Conservation (phyloP, 257 asterid genomes). For the Linderniella brevidens region DNA sequence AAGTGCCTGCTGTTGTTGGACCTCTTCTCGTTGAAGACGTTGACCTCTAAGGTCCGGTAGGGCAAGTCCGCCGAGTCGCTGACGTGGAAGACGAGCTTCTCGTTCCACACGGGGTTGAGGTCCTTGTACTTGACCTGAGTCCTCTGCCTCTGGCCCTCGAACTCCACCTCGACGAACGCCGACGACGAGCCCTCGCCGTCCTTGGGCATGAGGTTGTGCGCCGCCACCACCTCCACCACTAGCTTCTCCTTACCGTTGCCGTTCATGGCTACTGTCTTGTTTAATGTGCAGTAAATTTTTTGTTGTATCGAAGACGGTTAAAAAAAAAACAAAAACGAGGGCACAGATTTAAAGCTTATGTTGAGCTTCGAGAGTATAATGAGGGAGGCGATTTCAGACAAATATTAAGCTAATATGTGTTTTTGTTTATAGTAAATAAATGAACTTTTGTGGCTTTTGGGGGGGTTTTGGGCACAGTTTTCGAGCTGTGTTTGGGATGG, state of each 20-base stretch:
- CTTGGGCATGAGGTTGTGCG: slow-evolving; percentile 87
- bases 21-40: slow-evolving; percentile 62
- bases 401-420: no score
- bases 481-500: slow-evolving; percentile 2
- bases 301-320: background rate
- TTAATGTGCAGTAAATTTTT: no score
- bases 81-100: slow-evolving; percentile 57
- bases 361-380: no score
- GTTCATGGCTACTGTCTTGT: slow-evolving; percentile 19
- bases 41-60: slow-evolving; percentile 60
- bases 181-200: slow-evolving; percentile 94
- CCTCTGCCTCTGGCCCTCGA: slow-evolving; percentile 41
- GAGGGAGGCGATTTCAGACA: no score
- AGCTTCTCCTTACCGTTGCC: slow-evolving; percentile 46
- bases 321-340: background rate
- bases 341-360: no score
- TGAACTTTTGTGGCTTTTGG: background rate
- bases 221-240: slow-evolving; percentile 82
- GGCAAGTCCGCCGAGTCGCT: slow-evolving; percentile 70
- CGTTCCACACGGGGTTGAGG: slow-evolving; percentile 79
- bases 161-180: slow-evolving; percentile 73
- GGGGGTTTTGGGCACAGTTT: slow-evolving; percentile 10
- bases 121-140: slow-evolving; percentile 63
- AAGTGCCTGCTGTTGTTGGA: slow-evolving; percentile 57
- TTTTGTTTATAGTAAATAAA: no score